Base-by-base conservation (phyloP, 495 filamentous ascomycete genomes). In the Aspergillus indologenus region DNA sequence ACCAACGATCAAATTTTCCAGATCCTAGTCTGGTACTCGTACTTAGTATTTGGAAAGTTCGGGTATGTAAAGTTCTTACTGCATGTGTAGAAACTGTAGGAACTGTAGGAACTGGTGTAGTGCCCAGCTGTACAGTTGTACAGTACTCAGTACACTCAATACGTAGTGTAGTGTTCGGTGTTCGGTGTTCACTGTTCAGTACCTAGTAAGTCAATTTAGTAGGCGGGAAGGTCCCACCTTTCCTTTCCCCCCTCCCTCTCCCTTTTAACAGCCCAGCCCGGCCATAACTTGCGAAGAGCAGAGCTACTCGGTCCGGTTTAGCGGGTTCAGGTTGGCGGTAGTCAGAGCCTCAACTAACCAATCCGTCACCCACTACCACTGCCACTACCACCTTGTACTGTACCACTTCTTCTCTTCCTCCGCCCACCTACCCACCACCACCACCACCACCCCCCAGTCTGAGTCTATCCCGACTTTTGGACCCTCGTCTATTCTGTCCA, bases 191-290 rank as follows among this genome's bases (percentile, higher is more conserved):
- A n/a, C n/a, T n/a, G n/a, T n/a, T n/a, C n/a, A n/a, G n/a, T n/a
- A n/a, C n/a, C n/a, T n/a, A n/a, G n/a, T n/a, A n/a, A n/a, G n/a
- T n/a, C n/a, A n/a, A n/a, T 18, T 46, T 8, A 7, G 45, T 46
- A 46, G 45, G 9, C 45, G 21, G 45, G 64, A 66, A 60, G 60
- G 60, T 61, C 64, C 58, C 50, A 26, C 51, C 46, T 44, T 23
- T 20, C 17, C 56, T 57, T 21, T 19, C 8, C 21, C 45, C n/a
- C 20, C 24, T 18, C 22, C 24, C 52, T 40, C 34, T 40, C 34
- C 12, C 12, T 15, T 40, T 15, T 6, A 4, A 11, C 5, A 40
- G 7, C 12, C 5, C 26, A 14, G 12, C 34, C 12, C 34, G 12
- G 7, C 34, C 12, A 11, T 9, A 40, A 40, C n/a, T n/a, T n/a